Base-by-base conservation (phyloP, 345 rosid species). In the Eutrema japonicum region DNA sequence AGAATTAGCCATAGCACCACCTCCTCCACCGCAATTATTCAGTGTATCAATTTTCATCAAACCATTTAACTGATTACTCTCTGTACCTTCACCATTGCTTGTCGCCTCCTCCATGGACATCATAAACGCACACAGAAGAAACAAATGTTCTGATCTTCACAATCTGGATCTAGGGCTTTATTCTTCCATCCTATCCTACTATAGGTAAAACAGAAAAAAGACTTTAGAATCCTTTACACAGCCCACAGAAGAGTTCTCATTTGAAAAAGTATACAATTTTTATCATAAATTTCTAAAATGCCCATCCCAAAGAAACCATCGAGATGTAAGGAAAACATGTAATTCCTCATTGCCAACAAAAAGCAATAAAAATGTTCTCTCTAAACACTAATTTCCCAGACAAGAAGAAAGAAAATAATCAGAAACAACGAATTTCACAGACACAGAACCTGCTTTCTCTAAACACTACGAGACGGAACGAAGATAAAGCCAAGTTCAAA, bases 31-130 rank as follows among this genome's bases (percentile, higher is more conserved):
- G 69, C 87, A 82, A 73, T 72, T 79, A 71, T 9, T 76, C 73
- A 76, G 13, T 50, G 67, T 66, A 68, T 73, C 90, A 70, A 50
- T 66, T 63, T 78, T 83, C 72, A 76, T 43, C 65, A 67, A 74
- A 29, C 36, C 74, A 58, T 59, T 51, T 43, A 27, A 70, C 52
- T 71, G 84, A 52, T 13, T 33, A 72, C 16, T 48, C 64, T 78
- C 82, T 11, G 47, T 35, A 70, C 75, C 78, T 33, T 46, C 82
- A 49, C 83, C 82, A 73, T 80, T 80, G 57, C 75, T 70, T 26
- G 77, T 80, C 48, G 79, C 82, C 69, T 82, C 95, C 30, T 77
- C 86, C 73, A 75, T 70, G 10, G 57, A 72, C 93, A 87, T 91
- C 51, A 64, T 68, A 55, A 51, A 18, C 57, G 50, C 43, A 50